phyloP scores from a whole-genome alignment of 2,329 filamentous ascomycete species.

The Fusarium algeriense region DNA sequence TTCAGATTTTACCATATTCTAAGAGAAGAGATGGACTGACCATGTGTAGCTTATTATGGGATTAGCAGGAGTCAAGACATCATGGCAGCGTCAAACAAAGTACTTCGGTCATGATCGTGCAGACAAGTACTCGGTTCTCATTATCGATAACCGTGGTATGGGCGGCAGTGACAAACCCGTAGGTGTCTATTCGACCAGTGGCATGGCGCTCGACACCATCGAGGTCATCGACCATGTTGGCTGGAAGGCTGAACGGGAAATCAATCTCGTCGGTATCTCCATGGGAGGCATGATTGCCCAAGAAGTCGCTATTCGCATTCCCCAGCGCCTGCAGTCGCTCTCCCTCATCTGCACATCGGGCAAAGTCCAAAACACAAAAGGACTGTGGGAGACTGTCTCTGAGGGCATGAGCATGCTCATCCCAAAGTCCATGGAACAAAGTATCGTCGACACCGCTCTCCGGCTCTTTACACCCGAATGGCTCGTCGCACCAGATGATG shows the following conservation, averaged over 20 bases:
- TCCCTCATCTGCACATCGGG: conserved; percentile 73
- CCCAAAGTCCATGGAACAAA: conserved; percentile 77
- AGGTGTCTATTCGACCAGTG: conserved; percentile 81
- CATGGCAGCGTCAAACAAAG: conserved; percentile 87
- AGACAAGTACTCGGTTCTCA: conserved; percentile 76
- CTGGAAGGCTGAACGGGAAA: conserved; percentile 68
- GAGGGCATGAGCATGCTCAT: conserved; percentile 69
- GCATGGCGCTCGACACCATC: conserved; percentile 84
- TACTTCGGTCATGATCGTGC: conserved; percentile 81
- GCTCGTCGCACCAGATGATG: conserved; percentile 71
- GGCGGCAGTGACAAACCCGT: conserved; percentile 83
- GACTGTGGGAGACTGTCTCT: conserved; percentile 74
- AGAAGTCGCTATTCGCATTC: conserved; percentile 73
- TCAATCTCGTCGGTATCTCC: conserved; percentile 81
- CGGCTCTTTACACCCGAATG: conserved; percentile 76
- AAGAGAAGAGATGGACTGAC: not conserved
- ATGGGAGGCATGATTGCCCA: conserved; percentile 95
- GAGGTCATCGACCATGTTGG: conserved; percentile 77
- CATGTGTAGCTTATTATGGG: conserved; percentile 80
- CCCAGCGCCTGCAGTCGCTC: conserved; percentile 66
- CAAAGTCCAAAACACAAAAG: conserved; percentile 69
- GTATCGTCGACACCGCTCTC: conserved; percentile 72
- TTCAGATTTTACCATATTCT: not conserved
- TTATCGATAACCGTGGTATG: conserved; percentile 88
- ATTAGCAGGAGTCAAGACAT: conserved; percentile 73